These are phyloP conservation scores for Euphorbia schlechtendalii DNA, from an alignment of 441 rosid genomes.

Conservation along the genomic window DNA sequence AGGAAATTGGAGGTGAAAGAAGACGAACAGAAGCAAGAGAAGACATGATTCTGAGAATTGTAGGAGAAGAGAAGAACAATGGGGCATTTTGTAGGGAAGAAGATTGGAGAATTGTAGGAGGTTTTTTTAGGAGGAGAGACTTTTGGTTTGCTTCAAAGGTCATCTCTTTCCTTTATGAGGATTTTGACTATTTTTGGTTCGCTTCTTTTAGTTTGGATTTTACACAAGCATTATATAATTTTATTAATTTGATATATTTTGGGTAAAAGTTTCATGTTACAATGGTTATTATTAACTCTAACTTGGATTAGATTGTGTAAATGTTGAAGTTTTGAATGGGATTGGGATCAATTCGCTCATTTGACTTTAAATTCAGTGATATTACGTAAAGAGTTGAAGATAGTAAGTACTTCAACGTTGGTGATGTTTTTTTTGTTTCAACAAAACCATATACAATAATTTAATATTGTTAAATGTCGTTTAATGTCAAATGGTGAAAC, in stretches of 20 bases:
- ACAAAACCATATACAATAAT: too few species aligned
- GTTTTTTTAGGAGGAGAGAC: slow-evolving; percentile 19
- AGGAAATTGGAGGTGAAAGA: slow-evolving; percentile 28
- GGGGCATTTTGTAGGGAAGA: slow-evolving; percentile 3
- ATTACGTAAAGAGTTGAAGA: too few species aligned
- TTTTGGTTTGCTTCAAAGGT: slow-evolving; percentile 40
- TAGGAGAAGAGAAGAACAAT: slow-evolving; percentile 9
- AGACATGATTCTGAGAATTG: slow-evolving; percentile 20
- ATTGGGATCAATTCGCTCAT: not conserved
- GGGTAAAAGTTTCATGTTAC: too few species aligned
- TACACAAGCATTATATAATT: too few species aligned
- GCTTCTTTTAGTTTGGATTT: too few species aligned
- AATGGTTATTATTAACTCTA: not conserved
- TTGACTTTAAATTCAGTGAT: too few species aligned
- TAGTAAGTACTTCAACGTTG: too few species aligned
- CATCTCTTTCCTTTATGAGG: slow-evolving; percentile 9
- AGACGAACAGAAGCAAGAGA: slow-evolving; percentile 48
- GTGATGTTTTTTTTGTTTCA: too few species aligned
- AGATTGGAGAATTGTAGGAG: slow-evolving; percentile 7
- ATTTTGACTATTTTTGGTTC: too few species aligned
- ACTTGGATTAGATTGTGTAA: not conserved
- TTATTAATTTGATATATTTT: too few species aligned
- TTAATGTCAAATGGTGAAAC: too few species aligned
- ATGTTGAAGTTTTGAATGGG: not conserved
- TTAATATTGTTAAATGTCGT: too few species aligned